Base-by-base conservation (phyloP, 140 eudicot genomes). In the Anethum foeniculum region DNA sequence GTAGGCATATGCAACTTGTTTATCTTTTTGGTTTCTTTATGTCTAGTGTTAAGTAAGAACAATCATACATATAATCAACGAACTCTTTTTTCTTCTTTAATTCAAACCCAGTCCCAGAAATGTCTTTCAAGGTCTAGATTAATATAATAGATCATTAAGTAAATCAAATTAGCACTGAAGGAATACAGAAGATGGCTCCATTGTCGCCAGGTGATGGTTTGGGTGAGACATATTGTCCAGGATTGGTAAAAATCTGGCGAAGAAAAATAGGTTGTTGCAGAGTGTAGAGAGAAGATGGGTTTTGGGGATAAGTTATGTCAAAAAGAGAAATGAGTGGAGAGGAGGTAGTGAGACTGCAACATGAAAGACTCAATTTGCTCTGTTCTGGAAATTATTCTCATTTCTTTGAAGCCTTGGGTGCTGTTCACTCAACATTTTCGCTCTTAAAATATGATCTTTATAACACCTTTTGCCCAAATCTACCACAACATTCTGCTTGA, bases 1-100 rank as follows among this genome's bases (percentile, higher is more conserved):
- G 99, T 95, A 80, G 81, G 97, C 82, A 47, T n/a, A 52, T 58
- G 56, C 25, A 46, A 48, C 64, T 77, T 43, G 41, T 48, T 51
- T 25, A 47, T 72, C 75, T 16, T 76, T 71, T 15, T 11, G 5
- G 48, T 47, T 27, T 75, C 27, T 25, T 25, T 75, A 27, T 47
- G 32, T 44, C 16, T 41, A 67, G 39, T 74, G 78, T 43, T 32
- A 6, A 74, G 38, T 74, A 43, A 41, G 21, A 74, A 9, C 74
- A 30, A 67, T 32, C 23, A 28, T 67, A 27, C 34, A 15, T 28
- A 12, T 67, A 32, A 30, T 67, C 18, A 2, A 10, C 16, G 0
- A 62, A 62, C 34, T 62, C 34, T 25, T 9, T 62, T 62, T 62
- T 62, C 4, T 21, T 56, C 64, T 56, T 25, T n/a, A 25, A 0